A percentile compares a stretch with the other conserved stretches of the same genome.
Conservation (phyloP, 441 rosid species). For the Erysimum cheiri region DNA sequence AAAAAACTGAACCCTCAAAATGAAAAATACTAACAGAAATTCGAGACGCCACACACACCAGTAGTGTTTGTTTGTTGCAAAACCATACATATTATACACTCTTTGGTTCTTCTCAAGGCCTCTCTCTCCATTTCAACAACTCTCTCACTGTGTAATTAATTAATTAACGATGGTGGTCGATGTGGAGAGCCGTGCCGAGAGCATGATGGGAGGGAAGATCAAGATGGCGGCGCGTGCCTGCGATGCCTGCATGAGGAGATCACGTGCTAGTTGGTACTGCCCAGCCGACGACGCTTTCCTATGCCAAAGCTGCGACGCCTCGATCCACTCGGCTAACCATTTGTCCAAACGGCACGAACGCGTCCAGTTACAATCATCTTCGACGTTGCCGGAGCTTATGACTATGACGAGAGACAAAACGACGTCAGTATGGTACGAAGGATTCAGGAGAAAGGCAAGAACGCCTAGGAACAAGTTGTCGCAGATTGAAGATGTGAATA, state of each 20-base stretch:
- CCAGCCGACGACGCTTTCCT: slow-evolving; percentile 75
- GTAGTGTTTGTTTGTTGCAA: neutral
- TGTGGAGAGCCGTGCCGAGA: slow-evolving; percentile 46
- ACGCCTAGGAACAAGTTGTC: slow-evolving; percentile 52
- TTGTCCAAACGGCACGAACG: slow-evolving; percentile 70
- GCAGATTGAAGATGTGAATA: slow-evolving; percentile 2
- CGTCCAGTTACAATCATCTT: slow-evolving; percentile 50
- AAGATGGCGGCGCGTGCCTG: slow-evolving; percentile 60
- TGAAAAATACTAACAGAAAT: neutral
- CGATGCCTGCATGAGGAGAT: slow-evolving; percentile 57
- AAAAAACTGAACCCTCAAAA: neutral
- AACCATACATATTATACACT: neutral
- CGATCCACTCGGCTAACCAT: slow-evolving; percentile 74
- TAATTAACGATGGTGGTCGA: slow-evolving; percentile 37
- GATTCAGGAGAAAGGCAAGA: slow-evolving; percentile 69
- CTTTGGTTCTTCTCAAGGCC: slow-evolving; percentile 10
- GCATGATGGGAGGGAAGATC: slow-evolving; percentile 60
- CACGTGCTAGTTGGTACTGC: slow-evolving; percentile 72
- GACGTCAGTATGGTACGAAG: slow-evolving; percentile 63
- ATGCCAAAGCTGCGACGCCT: slow-evolving; percentile 69
- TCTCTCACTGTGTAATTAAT: neutral
- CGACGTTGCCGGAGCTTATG: slow-evolving; percentile 4
- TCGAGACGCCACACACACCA: slow-evolving; percentile 17
- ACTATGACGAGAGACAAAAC: neutral
- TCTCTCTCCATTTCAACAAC: neutral